A percentile compares a stretch with the other conserved stretches of the same genome.
Conservation (phyloP, 1,284 basidiomycete species). For the Trametes hirsuta region DNA sequence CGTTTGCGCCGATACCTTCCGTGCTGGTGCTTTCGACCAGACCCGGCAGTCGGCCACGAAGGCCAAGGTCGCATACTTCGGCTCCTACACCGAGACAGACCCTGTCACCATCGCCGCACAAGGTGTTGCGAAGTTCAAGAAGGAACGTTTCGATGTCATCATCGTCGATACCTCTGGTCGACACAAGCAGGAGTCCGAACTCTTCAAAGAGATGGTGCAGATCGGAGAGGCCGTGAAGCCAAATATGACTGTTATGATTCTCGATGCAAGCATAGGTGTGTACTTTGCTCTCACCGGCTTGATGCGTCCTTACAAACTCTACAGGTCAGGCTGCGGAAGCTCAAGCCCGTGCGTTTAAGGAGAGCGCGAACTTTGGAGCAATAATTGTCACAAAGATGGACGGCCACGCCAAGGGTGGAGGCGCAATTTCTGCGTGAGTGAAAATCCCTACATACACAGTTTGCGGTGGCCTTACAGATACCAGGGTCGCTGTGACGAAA, state of each 20-base stretch:
- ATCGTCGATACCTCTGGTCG: conserved; percentile 98
- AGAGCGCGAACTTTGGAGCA: conserved; percentile 95
- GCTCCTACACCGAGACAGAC: conserved; percentile 98
- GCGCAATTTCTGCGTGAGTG: conserved; percentile 96
- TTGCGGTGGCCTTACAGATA: conserved; percentile 10
- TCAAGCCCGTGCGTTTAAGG: conserved; percentile 96
- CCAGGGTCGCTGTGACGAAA: conserved; percentile 94
- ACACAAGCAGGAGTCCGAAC: conserved; percentile 96
- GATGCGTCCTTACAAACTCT: conserved; percentile 9
- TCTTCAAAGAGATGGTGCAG: conserved; percentile 98
- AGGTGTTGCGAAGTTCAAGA: conserved; percentile 97
- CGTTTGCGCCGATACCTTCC: conserved; percentile 99
- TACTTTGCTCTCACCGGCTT: background rate
- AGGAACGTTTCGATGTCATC: conserved; percentile 97
- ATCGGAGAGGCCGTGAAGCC: conserved; percentile 94
- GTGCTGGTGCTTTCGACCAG: conserved; percentile 99
- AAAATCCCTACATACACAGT: background rate
- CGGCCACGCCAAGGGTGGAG: conserved; percentile 98
- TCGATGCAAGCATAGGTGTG: conserved; percentile 86
- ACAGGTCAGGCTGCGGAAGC: conserved; percentile 96
- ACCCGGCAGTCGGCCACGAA: conserved; percentile 94
- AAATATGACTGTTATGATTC: conserved; percentile 88
- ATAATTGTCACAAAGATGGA: conserved; percentile 99
- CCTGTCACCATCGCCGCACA: conserved; percentile 94
- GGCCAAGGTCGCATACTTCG: conserved; percentile 99